Evolutionary conservation across 2,329 filamentous ascomycete species (phyloP).

Genomic region (Capronia epimyces): DNA sequence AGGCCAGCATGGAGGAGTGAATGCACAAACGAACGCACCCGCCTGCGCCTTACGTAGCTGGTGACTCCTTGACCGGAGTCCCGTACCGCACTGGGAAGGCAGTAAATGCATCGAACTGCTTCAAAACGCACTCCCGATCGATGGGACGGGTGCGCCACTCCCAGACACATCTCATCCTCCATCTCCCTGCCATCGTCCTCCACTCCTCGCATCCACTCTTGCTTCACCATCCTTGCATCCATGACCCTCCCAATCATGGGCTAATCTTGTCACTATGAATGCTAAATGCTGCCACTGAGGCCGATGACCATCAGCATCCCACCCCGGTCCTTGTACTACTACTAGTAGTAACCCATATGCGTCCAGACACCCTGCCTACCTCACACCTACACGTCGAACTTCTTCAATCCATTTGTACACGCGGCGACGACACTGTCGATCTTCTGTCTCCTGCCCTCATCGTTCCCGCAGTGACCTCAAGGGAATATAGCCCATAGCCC

Average conservation of each 20-base stretch:
- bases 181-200: slow-evolving; percentile 1
- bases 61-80: background rate
- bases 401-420: background rate
- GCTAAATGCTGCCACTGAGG: slow-evolving; percentile 2
- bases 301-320: slow-evolving; percentile 1
- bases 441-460: slow-evolving; percentile 13
- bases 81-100: too few relatives aligned
- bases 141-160: background rate
- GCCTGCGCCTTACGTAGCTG: background rate
- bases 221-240: slow-evolving; percentile 14
- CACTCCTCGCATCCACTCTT: slow-evolving; percentile 12
- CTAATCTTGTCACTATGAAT: slow-evolving; percentile 1
- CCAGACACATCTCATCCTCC: slow-evolving; percentile 10
- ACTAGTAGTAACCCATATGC: background rate
- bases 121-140: background rate
- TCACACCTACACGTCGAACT: slow-evolving; percentile 5
- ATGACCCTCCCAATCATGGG: slow-evolving; percentile 16
- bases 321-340: slow-evolving; percentile 5
- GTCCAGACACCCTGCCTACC: background rate
- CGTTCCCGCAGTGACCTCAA: slow-evolving; percentile 2
- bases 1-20: too few relatives aligned
- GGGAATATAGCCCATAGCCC: slow-evolving; percentile 3
- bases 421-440: slow-evolving; percentile 5
- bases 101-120: background rate
- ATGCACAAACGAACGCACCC: too few relatives aligned